Conservation (phyloP, 176 grass and related monocot species). For the Eleusine coracana region DNA sequence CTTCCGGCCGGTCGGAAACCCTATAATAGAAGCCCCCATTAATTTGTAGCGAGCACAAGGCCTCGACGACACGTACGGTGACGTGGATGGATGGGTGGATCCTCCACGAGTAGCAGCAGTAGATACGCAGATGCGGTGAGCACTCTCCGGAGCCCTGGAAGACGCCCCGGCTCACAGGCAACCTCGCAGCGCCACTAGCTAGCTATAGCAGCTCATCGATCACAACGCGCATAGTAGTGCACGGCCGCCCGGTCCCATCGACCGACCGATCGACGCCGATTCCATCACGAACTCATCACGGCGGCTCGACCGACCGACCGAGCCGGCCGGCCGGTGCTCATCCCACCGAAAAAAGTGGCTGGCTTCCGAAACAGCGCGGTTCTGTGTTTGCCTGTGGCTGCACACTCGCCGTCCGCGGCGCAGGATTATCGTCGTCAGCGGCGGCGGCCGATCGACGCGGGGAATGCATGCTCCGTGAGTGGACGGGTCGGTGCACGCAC, state of each 20-base stretch:
- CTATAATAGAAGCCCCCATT: neutral
- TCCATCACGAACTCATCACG: too few species aligned
- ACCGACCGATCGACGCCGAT: neutral
- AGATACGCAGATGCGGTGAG: neutral
- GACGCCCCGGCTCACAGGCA: slow-evolving; percentile 29
- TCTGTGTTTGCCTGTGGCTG: too few species aligned
- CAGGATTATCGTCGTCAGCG: too few species aligned
- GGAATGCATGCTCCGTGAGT: neutral
- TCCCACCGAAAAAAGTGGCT: too few species aligned
- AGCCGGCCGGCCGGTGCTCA: too few species aligned
- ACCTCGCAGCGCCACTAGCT: slow-evolving; percentile 37
- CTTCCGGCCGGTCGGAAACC: neutral
- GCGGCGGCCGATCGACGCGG: too few species aligned
- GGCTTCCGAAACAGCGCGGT: too few species aligned
- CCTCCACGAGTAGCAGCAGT: neutral
- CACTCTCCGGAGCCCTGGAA: neutral
- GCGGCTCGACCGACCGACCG: too few species aligned
- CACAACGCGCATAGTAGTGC: neutral
- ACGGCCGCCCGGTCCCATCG: neutral
- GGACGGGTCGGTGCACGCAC: slow-evolving; percentile 16
- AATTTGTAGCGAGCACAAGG: too few species aligned
- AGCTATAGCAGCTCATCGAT: neutral
- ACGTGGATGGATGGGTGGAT: neutral
- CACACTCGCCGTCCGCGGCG: too few species aligned
- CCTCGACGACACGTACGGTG: neutral